Percentiles rank a stretch among this genome's conserved stretches.
Conservation (phyloP, 768 basidiomycete genomes). For the Paxillus involutus region DNA sequence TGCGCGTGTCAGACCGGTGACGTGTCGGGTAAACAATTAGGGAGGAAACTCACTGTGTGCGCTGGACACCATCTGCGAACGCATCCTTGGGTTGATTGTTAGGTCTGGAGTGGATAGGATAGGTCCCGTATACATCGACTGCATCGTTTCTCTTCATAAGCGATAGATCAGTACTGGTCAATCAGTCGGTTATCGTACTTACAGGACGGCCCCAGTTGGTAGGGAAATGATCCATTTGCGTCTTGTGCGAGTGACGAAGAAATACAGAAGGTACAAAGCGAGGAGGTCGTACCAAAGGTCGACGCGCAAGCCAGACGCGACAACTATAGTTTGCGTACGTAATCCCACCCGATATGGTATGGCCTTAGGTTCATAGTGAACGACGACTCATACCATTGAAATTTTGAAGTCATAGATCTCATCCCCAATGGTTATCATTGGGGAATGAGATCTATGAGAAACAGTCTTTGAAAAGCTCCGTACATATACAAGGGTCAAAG, state of each 20-base stretch:
- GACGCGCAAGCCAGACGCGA: constrained; percentile 23
- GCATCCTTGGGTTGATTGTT: constrained; percentile 48
- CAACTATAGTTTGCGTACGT: constrained; percentile 1
- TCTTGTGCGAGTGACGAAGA: neutral
- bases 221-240: constrained; percentile 78
- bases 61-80: constrained; percentile 68
- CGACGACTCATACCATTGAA: too few relatives aligned
- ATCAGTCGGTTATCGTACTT: constrained; percentile 22
- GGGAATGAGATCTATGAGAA: too few relatives aligned
- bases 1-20: neutral
- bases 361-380: constrained; percentile 8
- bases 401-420: too few relatives aligned
- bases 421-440: too few relatives aligned
- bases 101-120: constrained; percentile 67
- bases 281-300: neutral
- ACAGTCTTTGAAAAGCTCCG: too few relatives aligned
- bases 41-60: constrained; percentile 63
- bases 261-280: constrained; percentile 12
- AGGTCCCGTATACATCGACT: constrained; percentile 74
- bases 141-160: constrained; percentile 66
- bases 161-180: neutral
- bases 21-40: neutral
- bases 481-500: too few relatives aligned
- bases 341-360: constrained; percentile 7
- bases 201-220: constrained; percentile 84